Percentiles rank a stretch among this genome's conserved stretches.
Evolutionary conservation across 1,284 basidiomycete genomes (phyloP).

Genomic region (Stereum hirsutum): DNA sequence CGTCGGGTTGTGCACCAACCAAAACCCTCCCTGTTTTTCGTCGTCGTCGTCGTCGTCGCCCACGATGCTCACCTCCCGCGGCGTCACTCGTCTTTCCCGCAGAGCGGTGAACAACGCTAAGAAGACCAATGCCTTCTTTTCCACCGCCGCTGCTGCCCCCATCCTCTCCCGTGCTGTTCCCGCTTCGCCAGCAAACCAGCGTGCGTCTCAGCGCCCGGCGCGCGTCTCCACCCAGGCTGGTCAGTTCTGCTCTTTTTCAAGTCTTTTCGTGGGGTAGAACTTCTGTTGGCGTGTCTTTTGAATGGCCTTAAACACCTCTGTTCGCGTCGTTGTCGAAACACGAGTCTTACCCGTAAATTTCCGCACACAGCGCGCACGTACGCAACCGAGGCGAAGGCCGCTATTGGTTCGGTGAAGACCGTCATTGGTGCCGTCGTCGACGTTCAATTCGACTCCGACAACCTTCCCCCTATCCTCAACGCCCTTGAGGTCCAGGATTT

Average conservation of each 20-base stretch:
- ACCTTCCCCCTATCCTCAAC: constrained; percentile 95
- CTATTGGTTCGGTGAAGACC: constrained; percentile 80
- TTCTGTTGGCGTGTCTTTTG: constrained; percentile 11
- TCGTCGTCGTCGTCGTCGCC: constrained; percentile 24
- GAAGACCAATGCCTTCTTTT: constrained; percentile 71
- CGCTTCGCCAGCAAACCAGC: constrained; percentile 21
- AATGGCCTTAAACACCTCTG: constrained; percentile 9
- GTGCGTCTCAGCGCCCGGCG: constrained; percentile 31
- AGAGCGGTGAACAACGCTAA: constrained; percentile 67
- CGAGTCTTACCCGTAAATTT: constrained; percentile 12
- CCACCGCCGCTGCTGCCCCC: constrained; percentile 46
- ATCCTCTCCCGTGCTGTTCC: constrained; percentile 26
- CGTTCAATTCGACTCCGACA: constrained; percentile 87
- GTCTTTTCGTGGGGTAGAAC: background rate
- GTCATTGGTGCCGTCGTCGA: constrained; percentile 99
- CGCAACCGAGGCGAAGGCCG: constrained; percentile 78
- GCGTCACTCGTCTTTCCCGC: constrained; percentile 75
- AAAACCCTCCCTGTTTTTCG: constrained; percentile 10
- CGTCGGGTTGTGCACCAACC: constrained; percentile 5
- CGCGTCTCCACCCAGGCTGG: constrained; percentile 32
- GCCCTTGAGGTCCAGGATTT: constrained; percentile 96
- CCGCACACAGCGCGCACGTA: constrained; percentile 66
- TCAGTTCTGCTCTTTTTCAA: constrained; percentile 19
- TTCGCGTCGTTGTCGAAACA: background rate
- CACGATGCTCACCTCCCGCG: constrained; percentile 73